A percentile compares a stretch with the other conserved stretches of the same genome.
phyloP scores from a whole-genome alignment of 371 early-diverging fungal species.

The Mucor plumbeus region DNA sequence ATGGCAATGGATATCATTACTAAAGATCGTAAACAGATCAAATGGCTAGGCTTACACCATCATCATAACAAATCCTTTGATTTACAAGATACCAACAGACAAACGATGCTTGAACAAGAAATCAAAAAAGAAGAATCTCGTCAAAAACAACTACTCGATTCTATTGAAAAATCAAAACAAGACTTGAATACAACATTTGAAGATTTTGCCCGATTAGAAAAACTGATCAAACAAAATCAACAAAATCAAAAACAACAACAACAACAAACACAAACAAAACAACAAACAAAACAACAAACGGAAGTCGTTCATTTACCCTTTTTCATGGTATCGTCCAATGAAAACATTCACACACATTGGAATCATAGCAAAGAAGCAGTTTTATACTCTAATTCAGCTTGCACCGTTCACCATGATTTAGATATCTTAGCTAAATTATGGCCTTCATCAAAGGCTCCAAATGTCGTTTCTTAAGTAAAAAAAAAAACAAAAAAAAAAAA shows the following conservation, averaged over 20 bases:
- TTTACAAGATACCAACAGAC: background rate
- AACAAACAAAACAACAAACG: conserved; percentile 7
- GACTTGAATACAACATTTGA: conserved; percentile 8
- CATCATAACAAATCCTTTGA: background rate
- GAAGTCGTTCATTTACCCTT: conserved; percentile 18
- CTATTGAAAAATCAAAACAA: conserved; percentile 13
- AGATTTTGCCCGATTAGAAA: conserved; percentile 12
- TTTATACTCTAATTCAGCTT: conserved; percentile 9
- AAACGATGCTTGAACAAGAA: conserved; percentile 8
- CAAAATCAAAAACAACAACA: conserved; percentile 22
- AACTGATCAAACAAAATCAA: conserved; percentile 19
- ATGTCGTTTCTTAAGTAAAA: conserved; percentile 16
- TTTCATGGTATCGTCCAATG: conserved; percentile 14
- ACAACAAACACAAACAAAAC: background rate
- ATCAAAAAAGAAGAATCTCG: conserved; percentile 25
- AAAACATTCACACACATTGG: conserved; percentile 9
- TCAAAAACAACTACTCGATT: conserved; percentile 4
- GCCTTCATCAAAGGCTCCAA: conserved; percentile 8
- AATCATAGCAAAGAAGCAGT: conserved; percentile 16
- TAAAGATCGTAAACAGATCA: conserved; percentile 71
- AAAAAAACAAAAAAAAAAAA: background rate
- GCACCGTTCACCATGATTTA: conserved; percentile 14
- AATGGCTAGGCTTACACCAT: conserved; percentile 57
- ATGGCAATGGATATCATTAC: conserved; percentile 72
- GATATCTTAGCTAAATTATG: conserved; percentile 24